phyloP scores from a whole-genome alignment of 306 rosid species.

The Acacia melanoxylon region DNA sequence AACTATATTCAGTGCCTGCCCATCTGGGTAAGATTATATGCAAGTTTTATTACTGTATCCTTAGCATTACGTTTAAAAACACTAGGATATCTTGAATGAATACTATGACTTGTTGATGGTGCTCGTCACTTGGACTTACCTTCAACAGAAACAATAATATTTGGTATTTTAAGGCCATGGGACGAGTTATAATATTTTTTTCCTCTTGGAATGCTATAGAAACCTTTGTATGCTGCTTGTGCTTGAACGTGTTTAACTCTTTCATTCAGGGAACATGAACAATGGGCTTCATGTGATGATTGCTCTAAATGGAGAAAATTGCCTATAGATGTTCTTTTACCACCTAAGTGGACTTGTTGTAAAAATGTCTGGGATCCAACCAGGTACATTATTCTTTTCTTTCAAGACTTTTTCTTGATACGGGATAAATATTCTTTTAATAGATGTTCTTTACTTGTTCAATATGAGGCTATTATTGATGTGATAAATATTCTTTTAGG shows the following conservation, averaged over 20 bases:
- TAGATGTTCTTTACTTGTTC: too few relatives aligned
- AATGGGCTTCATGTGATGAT: conserved; percentile 94
- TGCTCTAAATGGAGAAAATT: conserved; percentile 96
- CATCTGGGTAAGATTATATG: conserved; percentile 69
- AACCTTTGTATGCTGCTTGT: conserved; percentile 8
- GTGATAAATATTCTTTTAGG: conserved; percentile 45
- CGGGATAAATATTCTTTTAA: conserved; percentile 37
- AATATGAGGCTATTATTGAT: conserved; percentile 11
- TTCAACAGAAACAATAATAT: neutral
- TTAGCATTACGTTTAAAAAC: conserved; percentile 9
- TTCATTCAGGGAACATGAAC: conserved; percentile 71
- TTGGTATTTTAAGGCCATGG: neutral
- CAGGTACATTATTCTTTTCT: conserved; percentile 49
- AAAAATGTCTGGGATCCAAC: conserved; percentile 83
- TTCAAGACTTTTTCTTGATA: conserved; percentile 24
- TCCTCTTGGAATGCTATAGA: neutral
- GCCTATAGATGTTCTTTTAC: conserved; percentile 83
- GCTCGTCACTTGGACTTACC: conserved; percentile 2
- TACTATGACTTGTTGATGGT: neutral
- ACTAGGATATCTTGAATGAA: conserved; percentile 6
- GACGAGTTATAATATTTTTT: neutral
- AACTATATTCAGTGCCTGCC: conserved; percentile 64
- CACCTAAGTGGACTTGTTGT: conserved; percentile 91
- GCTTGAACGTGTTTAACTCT: conserved; percentile 34
- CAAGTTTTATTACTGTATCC: conserved; percentile 9